These are phyloP conservation scores for Penicillium sp. DNA, from an alignment of 2,329 filamentous ascomycete species.

Conservation along the genomic window DNA sequence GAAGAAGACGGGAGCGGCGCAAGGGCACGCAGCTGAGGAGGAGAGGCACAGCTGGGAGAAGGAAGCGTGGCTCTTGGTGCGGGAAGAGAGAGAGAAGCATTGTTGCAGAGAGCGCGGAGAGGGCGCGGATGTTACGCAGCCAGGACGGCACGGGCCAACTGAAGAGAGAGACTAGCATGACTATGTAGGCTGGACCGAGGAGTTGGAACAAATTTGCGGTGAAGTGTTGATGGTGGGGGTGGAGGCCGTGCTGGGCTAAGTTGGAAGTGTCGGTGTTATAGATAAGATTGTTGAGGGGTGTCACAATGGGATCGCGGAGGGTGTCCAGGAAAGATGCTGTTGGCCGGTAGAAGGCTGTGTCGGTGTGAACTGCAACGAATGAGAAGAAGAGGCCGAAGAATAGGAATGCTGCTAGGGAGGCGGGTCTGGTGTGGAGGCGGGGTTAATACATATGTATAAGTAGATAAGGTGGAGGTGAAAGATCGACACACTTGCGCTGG, in stretches of 20 bases:
- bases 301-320: constrained; percentile 63
- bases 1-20: constrained; percentile 42
- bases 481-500: constrained; percentile 64
- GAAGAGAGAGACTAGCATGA: constrained; percentile 53
- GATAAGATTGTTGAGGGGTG: constrained; percentile 72
- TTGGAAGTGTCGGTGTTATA: constrained; percentile 73
- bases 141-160: constrained; percentile 32
- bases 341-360: constrained; percentile 75
- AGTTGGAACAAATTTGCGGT: constrained; percentile 70
- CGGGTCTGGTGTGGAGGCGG: constrained; percentile 44
- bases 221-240: constrained; percentile 76
- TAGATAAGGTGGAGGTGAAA: background rate
- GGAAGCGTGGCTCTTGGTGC: constrained; percentile 55
- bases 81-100: constrained; percentile 47
- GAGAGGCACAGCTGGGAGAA: constrained; percentile 53
- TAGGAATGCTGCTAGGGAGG: constrained; percentile 62
- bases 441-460: constrained; percentile 14
- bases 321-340: constrained; percentile 38
- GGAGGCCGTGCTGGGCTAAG: constrained; percentile 71
- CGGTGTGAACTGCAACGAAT: constrained; percentile 71
- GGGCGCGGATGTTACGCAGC: constrained; percentile 41
- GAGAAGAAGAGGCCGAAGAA: constrained; percentile 66
- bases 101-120: constrained; percentile 47
- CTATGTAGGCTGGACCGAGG: constrained; percentile 65
- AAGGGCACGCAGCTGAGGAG: constrained; percentile 50